Conservation (phyloP, 2,329 filamentous ascomycete genomes). For the Penicillium sp. region DNA sequence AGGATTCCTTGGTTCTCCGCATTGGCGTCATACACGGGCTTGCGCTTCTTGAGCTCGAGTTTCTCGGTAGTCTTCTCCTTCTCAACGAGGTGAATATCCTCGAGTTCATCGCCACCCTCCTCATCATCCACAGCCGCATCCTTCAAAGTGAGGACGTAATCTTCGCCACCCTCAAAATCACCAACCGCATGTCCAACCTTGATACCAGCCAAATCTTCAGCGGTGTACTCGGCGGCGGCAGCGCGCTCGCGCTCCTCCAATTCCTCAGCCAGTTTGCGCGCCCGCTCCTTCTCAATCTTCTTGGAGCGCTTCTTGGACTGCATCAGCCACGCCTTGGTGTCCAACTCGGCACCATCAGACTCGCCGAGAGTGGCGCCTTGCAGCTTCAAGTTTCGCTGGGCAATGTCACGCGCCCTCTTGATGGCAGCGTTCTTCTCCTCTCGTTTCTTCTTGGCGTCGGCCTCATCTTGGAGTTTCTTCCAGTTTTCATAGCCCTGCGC, state of each 20-base stretch:
- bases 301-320: conserved; percentile 92
- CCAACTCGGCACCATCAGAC: conserved; percentile 63
- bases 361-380: conserved; percentile 86
- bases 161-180: conserved; percentile 74
- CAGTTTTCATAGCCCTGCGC: conserved; percentile 48
- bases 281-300: conserved; percentile 75
- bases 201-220: conserved; percentile 83
- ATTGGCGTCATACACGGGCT: conserved; percentile 82
- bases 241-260: conserved; percentile 73
- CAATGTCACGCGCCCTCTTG: conserved; percentile 82
- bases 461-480: conserved; percentile 67
- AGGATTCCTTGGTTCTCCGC: conserved; percentile 70
- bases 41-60: conserved; percentile 86
- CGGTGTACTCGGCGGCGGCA: conserved; percentile 74
- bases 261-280: conserved; percentile 71
- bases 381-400: conserved; percentile 72
- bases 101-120: conserved; percentile 84
- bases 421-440: conserved; percentile 80
- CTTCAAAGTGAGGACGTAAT: conserved; percentile 92
- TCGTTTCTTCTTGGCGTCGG: conserved; percentile 70
- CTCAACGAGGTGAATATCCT: conserved; percentile 46
- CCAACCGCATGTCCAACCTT: conserved; percentile 87
- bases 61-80: conserved; percentile 59
- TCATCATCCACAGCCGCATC: conserved; percentile 84
- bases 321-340: conserved; percentile 84